Conservation (phyloP, 768 basidiomycete genomes). For the Trametopsis cervina region DNA sequence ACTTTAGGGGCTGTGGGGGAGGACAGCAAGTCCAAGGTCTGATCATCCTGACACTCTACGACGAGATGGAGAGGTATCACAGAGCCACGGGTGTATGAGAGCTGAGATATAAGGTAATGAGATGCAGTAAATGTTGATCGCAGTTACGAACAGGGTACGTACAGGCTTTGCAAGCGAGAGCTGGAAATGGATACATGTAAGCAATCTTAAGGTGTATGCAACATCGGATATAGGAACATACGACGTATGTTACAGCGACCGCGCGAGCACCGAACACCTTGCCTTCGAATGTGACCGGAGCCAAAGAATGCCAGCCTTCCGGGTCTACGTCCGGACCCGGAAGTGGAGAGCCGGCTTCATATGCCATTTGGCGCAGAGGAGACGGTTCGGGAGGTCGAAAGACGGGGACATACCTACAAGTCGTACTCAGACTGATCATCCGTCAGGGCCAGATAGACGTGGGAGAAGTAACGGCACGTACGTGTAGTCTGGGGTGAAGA, state of each 20-base stretch:
- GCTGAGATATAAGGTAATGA: background rate
- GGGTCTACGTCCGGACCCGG: conserved; percentile 19
- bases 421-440: too few species aligned
- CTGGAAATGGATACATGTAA: background rate
- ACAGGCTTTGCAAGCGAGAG: background rate
- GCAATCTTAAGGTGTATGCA: background rate
- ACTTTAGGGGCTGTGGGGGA: conserved; percentile 2
- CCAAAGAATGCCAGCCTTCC: conserved; percentile 19
- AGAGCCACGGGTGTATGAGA: conserved; percentile 10
- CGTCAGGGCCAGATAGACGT: too few species aligned
- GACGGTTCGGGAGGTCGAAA: conserved; percentile 7
- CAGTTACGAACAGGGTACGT: too few species aligned
- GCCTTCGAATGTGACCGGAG: conserved; percentile 10
- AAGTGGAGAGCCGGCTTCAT: conserved; percentile 15
- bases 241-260: background rate
- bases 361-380: conserved; percentile 18
- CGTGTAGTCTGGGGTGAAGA: background rate
- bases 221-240: background rate
- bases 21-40: conserved; percentile 6
- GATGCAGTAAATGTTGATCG: too few species aligned
- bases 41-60: conserved; percentile 4
- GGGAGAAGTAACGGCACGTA: too few species aligned
- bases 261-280: conserved; percentile 14
- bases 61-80: conserved; percentile 6
- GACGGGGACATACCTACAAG: background rate